Conservation (phyloP, 176 grass and related monocot species). For the Aegilops longissima region DNA sequence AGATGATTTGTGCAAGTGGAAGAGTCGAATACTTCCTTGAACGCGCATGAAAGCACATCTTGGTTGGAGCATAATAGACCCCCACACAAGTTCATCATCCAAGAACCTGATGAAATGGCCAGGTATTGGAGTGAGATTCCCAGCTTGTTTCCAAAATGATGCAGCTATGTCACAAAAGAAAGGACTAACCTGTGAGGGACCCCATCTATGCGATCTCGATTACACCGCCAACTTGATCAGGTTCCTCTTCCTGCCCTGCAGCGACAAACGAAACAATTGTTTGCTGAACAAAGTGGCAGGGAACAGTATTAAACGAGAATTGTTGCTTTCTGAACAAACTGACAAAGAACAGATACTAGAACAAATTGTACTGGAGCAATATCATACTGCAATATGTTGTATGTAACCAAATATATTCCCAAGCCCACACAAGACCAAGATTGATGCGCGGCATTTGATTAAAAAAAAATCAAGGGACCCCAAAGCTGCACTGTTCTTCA, state of each 20-base stretch:
- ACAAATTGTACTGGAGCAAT: neutral
- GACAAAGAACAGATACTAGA: neutral
- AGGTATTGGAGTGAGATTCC: neutral
- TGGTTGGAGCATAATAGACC: slow-evolving; percentile 34
- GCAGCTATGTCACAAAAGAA: neutral
- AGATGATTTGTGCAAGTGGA: slow-evolving; percentile 76
- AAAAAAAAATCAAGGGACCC: neutral
- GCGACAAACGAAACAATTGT: neutral
- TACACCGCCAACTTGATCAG: neutral
- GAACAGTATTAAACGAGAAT: neutral
- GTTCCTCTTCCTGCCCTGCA: neutral
- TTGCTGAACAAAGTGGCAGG: neutral
- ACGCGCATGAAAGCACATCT: slow-evolving; percentile 11
- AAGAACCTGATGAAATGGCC: slow-evolving; percentile 31
- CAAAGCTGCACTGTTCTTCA: neutral
- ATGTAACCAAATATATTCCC: neutral
- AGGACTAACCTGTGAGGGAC: slow-evolving; percentile 32
- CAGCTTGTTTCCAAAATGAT: neutral
- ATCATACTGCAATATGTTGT: too few species aligned
- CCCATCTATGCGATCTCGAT: slow-evolving; percentile 24
- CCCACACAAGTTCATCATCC: slow-evolving; percentile 44
- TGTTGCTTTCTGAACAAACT: neutral
- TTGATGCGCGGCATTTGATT: neutral
- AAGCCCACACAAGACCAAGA: neutral
- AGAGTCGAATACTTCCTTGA: slow-evolving; percentile 42